Base-by-base conservation (phyloP, 148 eudicot genomes). In the Simmondsia chinensis region DNA sequence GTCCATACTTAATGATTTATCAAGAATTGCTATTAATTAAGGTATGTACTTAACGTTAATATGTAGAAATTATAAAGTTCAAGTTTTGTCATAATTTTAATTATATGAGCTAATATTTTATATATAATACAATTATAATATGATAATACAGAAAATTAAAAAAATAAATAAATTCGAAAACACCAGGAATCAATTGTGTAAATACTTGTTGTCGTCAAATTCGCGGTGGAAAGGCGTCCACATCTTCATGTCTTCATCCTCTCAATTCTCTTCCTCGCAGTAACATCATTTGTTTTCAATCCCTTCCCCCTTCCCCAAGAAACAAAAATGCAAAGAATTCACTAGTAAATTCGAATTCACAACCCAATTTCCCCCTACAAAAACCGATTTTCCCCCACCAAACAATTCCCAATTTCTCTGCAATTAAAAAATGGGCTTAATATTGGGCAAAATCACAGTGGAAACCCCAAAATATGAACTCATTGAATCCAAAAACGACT, bases 391-490 rank as follows among this genome's bases (percentile, higher is more conserved):
- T 35, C n/a, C 18, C 24, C 8, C 5, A 3, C 5, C 18, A 1
- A 6, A 0, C 13, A 20, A 40, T 0, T 21, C 30, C 8, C 12
- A 8, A 8, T 0, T 27, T 28, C 2, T 2, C 9, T 21, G 10
- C 28, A 3, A n/a, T 38, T 1, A 11, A 10, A 46, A 66, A 39
- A 77, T 78, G 84, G 80, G 84, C 9, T 28, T 68, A 56, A 56
- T 76, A n/a, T 61, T 80, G 0, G 88, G 88, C 9, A 80, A 61
- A 44, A 76, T 80, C 61, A 16, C 35, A 1, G 83, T 73, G 0
- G 83, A 73, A 53, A 80, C 80, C 18, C 83, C 83, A 3, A 80
- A 73, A 37, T 71, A 59, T 54, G 79, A 86, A 33, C 46, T 73
- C 0, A 12, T 75, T 8, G 20, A 60, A 52, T 32, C 83, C 20